These are phyloP conservation scores for Oxytropis ochrocephala DNA, from an alignment of 306 rosid genomes.

Conservation along the genomic window DNA sequence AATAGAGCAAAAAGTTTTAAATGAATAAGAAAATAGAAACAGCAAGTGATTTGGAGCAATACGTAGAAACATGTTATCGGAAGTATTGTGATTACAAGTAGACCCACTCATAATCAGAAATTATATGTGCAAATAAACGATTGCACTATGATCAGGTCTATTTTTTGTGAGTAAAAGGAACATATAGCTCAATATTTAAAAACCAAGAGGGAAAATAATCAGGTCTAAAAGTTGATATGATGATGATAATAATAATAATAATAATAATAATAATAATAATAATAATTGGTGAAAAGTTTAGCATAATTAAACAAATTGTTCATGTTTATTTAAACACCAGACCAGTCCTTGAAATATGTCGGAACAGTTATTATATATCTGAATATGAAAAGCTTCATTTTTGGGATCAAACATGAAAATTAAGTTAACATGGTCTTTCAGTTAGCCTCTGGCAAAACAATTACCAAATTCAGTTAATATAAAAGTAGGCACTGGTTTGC, in stretches of 20 bases:
- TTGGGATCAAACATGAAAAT: neutral
- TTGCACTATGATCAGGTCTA: neutral
- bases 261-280: neutral
- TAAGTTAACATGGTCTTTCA: neutral
- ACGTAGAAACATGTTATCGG: neutral
- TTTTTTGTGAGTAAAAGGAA: neutral
- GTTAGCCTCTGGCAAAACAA: neutral
- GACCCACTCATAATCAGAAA: neutral
- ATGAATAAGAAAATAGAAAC: neutral
- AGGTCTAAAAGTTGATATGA: too few relatives aligned
- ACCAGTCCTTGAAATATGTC: neutral
- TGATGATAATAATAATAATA: too few relatives aligned
- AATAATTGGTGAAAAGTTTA: neutral
- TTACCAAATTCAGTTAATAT: neutral
- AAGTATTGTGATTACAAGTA: slow-evolving; percentile 6
- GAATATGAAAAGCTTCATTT: neutral
- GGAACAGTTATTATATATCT: neutral
- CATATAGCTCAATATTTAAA: too few relatives aligned
- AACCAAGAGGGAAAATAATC: too few relatives aligned
- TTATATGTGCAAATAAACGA: neutral
- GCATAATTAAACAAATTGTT: neutral
- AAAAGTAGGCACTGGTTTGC: neutral
- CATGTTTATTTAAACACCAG: neutral
- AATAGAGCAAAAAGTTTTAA: neutral
- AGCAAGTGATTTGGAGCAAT: neutral